Base-by-base conservation (phyloP, 2,329 filamentous ascomycete genomes). In the Shiraia sp. region DNA sequence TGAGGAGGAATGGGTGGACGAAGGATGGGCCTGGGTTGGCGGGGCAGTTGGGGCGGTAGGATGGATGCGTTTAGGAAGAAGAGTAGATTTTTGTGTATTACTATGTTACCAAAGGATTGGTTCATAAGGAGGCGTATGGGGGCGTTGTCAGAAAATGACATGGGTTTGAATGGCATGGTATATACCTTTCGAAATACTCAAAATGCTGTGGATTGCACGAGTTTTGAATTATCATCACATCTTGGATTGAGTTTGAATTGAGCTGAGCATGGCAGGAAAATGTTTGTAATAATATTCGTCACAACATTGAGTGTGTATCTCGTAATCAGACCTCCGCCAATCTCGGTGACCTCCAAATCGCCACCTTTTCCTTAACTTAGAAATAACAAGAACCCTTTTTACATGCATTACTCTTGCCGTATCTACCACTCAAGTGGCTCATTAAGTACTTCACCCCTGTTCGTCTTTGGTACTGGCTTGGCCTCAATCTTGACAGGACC, bases 341-440 rank as follows among this genome's bases (percentile, higher is more conserved):
- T n/a, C 15, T 33, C 31, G 15, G 13, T 13, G n/a, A 14, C 19
- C 24, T 25, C 19, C 19, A 23, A 29, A 17, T 16, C 13, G 13
- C 19, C 22, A 22, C 28, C 9, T 27, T 26, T 25, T 41, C 31
- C 24, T 34, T 8, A 16, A 10, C 14, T 32, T 16, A 32, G 8
- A 6, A 9, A 9, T 15, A 32, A 10, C 5, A 14, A n/a, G 22
- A n/a, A 24, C 12, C 9, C n/a, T 13, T 10, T 16, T n/a, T 12
- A 26, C 24, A 35, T 22, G 19, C 8, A 25, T 12, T 24, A 34
- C 10, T 13, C 19, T 19, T n/a, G 12, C 14, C 10, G 10, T 15
- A 9, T 39, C 42, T 79, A 96, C 90, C 91, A 96, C 65, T 96
- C 90, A 55, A 96, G 75, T 32, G 91, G 91, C 73, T 96, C 90